Percentiles rank a stretch among this genome's conserved stretches.
phyloP scores from a whole-genome alignment of 2,329 filamentous ascomycete genomes.

The Epichloe sylvatica region DNA sequence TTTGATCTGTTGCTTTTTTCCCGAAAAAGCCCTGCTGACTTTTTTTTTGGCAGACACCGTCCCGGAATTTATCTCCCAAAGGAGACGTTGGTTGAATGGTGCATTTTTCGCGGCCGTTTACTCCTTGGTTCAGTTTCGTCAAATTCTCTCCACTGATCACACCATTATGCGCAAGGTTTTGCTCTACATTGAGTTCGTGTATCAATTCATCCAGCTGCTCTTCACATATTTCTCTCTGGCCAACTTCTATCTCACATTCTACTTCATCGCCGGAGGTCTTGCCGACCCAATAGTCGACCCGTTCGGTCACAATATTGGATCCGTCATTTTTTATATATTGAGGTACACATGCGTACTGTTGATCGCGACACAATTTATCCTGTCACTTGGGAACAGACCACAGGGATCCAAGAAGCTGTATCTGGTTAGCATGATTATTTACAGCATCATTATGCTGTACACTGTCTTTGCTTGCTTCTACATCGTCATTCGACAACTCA shows the following conservation, averaged over 20 bases:
- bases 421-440: conserved; percentile 75
- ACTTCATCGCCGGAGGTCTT: conserved; percentile 88
- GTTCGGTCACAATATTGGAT: conserved; percentile 76
- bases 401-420: conserved; percentile 92
- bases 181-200: conserved; percentile 87
- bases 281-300: conserved; percentile 70
- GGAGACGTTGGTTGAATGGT: conserved; percentile 92
- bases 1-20: neutral
- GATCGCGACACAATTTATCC: conserved; percentile 89
- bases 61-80: conserved; percentile 93
- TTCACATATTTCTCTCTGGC: conserved; percentile 98
- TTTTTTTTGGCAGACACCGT: conserved; percentile 51
- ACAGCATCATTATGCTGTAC: conserved; percentile 88
- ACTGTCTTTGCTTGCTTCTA: conserved; percentile 81
- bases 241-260: conserved; percentile 98
- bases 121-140: conserved; percentile 85
- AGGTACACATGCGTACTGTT: conserved; percentile 76
- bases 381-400: conserved; percentile 89
- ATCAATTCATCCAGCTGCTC: conserved; percentile 80
- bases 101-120: conserved; percentile 98
- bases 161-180: conserved; percentile 78
- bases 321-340: conserved; percentile 78
- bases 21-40: neutral
- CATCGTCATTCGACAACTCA: conserved; percentile 74
- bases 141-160: conserved; percentile 89